Evolutionary conservation across 306 rosid genomes (phyloP), one percentile per base, ranked within the genome.

Genomic region (Rosa multiflora): DNA sequence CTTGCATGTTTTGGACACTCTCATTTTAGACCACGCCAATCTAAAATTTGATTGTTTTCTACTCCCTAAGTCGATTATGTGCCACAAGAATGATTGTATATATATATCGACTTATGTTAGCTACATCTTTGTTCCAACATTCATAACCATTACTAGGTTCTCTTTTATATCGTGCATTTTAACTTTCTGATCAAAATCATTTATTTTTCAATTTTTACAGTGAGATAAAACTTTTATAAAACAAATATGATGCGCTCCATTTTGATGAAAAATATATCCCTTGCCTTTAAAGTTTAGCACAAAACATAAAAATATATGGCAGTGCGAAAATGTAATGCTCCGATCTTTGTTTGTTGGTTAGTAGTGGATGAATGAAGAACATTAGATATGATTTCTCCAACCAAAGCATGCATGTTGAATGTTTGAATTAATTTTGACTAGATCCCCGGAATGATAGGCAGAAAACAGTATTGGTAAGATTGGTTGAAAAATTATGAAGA

Each of bases 401-500:
- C 63, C 29, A 53, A 53, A 66, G 74, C 29, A 67, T 63, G 37
- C 67, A 70, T 42, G 67, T 62, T 72, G 70, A 72, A 79, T 29
- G 15, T n/a, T 64, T 72, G 11, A 67, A 17, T 23, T 37, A 37
- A 18, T 37, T 23, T 46, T 17, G 26, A 73, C 66, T 66, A 46
- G 35, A 52, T 35, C 53, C 52, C 64, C 29, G 37, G 66, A 71
- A 7, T 37, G 62, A 47, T 47, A 39, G 58, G 59, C 74, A 42
- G 40, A 78, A 18, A 5, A 35, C 43, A 37, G n/a, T 53, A 23
- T 32, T 15, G 55, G 51, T 14, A 71, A 79, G 63, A 37, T 71
- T 77, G 70, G 79, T n/a, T 78, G 51, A 67, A 73, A 74, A 56
- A 72, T 72, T 55, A 82, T 77, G 77, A 73, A 66, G 18, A 58